These are phyloP conservation scores for Collybiopsis confluens DNA, from an alignment of 768 basidiomycete genomes.

Conservation along the genomic window DNA sequence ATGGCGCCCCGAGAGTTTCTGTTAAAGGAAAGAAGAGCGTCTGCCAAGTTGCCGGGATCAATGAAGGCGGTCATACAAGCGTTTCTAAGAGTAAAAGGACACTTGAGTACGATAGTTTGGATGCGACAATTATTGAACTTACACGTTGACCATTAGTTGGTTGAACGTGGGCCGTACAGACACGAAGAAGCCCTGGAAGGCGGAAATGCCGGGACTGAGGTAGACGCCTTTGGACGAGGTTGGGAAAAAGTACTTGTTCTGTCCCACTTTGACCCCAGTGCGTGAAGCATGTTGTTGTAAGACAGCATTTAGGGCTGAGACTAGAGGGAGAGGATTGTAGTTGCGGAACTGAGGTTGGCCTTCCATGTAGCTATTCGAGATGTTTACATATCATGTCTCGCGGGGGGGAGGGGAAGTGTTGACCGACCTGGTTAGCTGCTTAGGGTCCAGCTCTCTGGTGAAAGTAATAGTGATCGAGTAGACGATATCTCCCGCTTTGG, in stretches of 20 bases:
- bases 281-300: slow-evolving; percentile 44
- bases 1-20: slow-evolving; percentile 36
- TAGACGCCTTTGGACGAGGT: slow-evolving; percentile 16
- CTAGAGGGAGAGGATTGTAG: slow-evolving; percentile 45
- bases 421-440: slow-evolving; percentile 27
- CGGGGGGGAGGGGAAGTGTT: too few species aligned
- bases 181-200: slow-evolving; percentile 42
- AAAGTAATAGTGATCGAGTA: slow-evolving; percentile 41
- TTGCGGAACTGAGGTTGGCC: slow-evolving; percentile 40
- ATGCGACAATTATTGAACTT: slow-evolving; percentile 10
- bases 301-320: slow-evolving; percentile 57
- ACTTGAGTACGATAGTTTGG: neutral
- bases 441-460: slow-evolving; percentile 33
- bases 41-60: slow-evolving; percentile 56
- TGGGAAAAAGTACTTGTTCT: slow-evolving; percentile 55
- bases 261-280: slow-evolving; percentile 48
- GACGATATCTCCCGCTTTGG: slow-evolving; percentile 30
- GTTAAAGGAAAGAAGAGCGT: slow-evolving; percentile 49
- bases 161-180: slow-evolving; percentile 47
- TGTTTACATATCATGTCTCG: neutral
- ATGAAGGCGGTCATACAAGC: slow-evolving; percentile 56
- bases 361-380: slow-evolving; percentile 39
- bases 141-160: slow-evolving; percentile 53
- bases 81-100: slow-evolving; percentile 29
- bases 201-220: slow-evolving; percentile 33